These are phyloP conservation scores for Geotrichum bryndzae DNA, from an alignment of 1,139 yeast genomes.

Conservation along the genomic window DNA sequence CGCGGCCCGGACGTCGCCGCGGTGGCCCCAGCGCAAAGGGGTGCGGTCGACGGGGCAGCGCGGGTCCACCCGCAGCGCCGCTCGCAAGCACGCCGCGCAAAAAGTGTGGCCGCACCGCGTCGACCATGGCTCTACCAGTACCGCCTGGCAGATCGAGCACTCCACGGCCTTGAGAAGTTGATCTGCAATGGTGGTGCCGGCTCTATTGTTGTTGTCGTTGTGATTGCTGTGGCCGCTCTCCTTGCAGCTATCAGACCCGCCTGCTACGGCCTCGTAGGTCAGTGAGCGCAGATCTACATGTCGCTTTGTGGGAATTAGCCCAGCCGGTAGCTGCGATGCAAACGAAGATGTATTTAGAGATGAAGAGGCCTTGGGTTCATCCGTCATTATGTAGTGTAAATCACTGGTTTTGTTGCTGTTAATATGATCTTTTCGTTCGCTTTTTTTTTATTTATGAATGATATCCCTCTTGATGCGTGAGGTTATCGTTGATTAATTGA, in stretches of 20 bases:
- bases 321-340: not conserved
- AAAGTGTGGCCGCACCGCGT: slow-evolving; percentile 38
- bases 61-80: slow-evolving; percentile 33
- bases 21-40: slow-evolving; percentile 30
- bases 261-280: not conserved
- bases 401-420: too few species aligned
- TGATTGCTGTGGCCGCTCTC: not conserved
- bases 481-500: too few species aligned
- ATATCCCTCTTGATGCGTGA: too few species aligned
- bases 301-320: not conserved
- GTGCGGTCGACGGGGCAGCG: slow-evolving; percentile 62
- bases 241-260: not conserved
- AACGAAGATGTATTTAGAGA: not conserved
- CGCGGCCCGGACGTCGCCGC: slow-evolving; percentile 51
- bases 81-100: slow-evolving; percentile 28
- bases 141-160: slow-evolving; percentile 36
- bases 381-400: not conserved
- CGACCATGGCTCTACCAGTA: slow-evolving; percentile 32
- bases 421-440: not conserved
- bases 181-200: not conserved
- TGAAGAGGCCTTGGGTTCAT: not conserved
- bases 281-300: not conserved
- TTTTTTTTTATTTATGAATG: too few species aligned
- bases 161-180: slow-evolving; percentile 41
- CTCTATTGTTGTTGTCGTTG: not conserved